Conservation (phyloP, 176 grass and related monocot genomes). For the Puccinellia tenuiflora region DNA sequence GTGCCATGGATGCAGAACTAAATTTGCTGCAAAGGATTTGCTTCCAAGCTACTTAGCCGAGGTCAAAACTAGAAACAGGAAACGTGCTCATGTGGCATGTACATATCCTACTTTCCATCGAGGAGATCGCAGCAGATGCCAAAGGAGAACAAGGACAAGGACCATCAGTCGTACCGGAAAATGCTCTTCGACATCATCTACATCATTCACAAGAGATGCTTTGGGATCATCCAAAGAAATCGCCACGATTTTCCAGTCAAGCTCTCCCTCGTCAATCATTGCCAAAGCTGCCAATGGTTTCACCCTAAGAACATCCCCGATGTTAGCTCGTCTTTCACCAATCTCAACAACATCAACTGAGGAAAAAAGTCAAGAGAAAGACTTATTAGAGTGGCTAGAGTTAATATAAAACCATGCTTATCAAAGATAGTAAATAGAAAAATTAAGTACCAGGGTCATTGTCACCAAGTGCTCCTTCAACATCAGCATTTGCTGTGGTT, state of each 20-base stretch:
- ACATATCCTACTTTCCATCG: background rate
- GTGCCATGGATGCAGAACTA: background rate
- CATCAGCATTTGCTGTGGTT: constrained; percentile 68
- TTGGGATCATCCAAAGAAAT: constrained; percentile 95
- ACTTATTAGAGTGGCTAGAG: background rate
- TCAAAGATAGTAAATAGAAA: background rate
- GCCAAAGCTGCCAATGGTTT: constrained; percentile 96
- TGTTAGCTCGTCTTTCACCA: constrained; percentile 73
- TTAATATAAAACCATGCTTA: constrained; percentile 6
- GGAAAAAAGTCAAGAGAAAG: constrained; percentile 10
- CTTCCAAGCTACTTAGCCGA: background rate
- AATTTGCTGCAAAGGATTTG: background rate
- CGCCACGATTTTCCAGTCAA: constrained; percentile 98
- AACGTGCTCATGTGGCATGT: background rate
- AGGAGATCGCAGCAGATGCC: background rate
- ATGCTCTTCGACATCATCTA: constrained; percentile 91
- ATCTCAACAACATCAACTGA: constrained; percentile 99
- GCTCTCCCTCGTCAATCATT: constrained; percentile 97
- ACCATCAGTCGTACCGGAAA: constrained; percentile 63
- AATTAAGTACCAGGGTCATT: constrained; percentile 81
- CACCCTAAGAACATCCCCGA: constrained; percentile 92
- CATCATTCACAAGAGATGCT: constrained; percentile 96
- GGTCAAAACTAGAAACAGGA: background rate
- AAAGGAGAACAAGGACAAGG: background rate
- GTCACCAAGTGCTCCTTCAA: constrained; percentile 94